Evolutionary conservation across 2,329 filamentous ascomycete species (phyloP), one percentile per base, ranked within the genome.

Genomic region (Exophiala sp.): DNA sequence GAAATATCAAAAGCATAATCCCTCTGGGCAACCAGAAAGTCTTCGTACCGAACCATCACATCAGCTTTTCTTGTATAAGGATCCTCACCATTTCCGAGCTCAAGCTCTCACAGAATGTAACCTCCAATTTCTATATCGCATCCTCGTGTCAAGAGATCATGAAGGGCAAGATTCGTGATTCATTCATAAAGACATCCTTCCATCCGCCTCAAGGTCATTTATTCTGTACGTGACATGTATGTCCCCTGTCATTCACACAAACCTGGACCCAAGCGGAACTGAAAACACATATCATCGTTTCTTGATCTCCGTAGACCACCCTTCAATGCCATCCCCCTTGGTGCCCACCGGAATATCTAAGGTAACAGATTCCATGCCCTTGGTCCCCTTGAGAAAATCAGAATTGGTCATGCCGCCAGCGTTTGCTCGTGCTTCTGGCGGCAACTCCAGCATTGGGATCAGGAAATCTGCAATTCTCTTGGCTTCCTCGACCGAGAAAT

Each of bases 361-460:
- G 68, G 82, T 85, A 52, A 92, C 73, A 9, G 80, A 82, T 65
- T 91, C 86, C 91, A 99, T 97, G 6, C 91, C 92, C 33, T 87
- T 86, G 2, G 91, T 91, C 62, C 91, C 88, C 57, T 88, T 84
- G 62, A 97, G 72, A 81, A 92, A 97, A 5, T 76, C 69, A 64
- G 95, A 90, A 5, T 87, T 86, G 3, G 88, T 86, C 94, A 97
- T 97, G 5, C 94, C 94, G 34, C 94, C 94, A 1, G 94, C 94
- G 68, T 97, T 99, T 9, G 94, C 94, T 38, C 94, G 80, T 71
- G 89, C 88, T 56, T 92, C 89, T 0, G 94, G 94, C 38, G 90
- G 75, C 20, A 99, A 76, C 70, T 96, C 90, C 36, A 99, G 78
- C 90, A 97, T 95, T 0, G 94, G 94, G 1, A 85, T 78, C 53